Conservation (phyloP, 1,284 basidiomycete genomes). For the Tetrapyrgos nigripes region DNA sequence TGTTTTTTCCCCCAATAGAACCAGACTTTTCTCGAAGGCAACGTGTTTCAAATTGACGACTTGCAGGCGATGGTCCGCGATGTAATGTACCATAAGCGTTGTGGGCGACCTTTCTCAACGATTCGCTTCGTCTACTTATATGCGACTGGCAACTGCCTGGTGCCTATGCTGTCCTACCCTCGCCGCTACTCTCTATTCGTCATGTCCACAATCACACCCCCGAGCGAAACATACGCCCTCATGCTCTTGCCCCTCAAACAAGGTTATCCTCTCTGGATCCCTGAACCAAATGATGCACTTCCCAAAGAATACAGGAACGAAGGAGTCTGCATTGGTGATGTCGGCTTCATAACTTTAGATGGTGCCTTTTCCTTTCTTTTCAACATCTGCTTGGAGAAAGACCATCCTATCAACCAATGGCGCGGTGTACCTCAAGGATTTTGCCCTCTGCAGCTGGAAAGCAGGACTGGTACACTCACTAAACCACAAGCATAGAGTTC, state of each 20-base stretch:
- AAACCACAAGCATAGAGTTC: not conserved
- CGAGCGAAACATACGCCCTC: not conserved
- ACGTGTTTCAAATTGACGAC: too few relatives aligned
- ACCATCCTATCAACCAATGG: constrained; percentile 2
- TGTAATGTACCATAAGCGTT: too few relatives aligned
- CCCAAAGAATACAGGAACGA: constrained; percentile 22
- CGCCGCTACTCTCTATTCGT: too few relatives aligned
- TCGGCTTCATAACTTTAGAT: constrained; percentile 30
- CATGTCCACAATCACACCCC: not conserved
- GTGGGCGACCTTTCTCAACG: too few relatives aligned
- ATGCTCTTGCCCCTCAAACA: not conserved
- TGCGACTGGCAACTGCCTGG: too few relatives aligned
- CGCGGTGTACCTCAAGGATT: constrained; percentile 2
- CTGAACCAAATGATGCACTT: constrained; percentile 26
- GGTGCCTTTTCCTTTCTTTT: constrained; percentile 39
- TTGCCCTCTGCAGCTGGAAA: not conserved
- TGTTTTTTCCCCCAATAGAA: too few relatives aligned
- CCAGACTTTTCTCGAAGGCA: too few relatives aligned
- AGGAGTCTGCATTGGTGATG: constrained; percentile 34
- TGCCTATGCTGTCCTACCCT: too few relatives aligned
- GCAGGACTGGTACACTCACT: not conserved
- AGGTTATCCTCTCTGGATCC: constrained; percentile 37
- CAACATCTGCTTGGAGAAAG: constrained; percentile 29
- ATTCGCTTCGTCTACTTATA: too few relatives aligned
- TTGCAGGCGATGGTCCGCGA: too few relatives aligned